Evolutionary conservation across 2,329 filamentous ascomycete species (phyloP).

Genomic region (Alternaria gansuensis): DNA sequence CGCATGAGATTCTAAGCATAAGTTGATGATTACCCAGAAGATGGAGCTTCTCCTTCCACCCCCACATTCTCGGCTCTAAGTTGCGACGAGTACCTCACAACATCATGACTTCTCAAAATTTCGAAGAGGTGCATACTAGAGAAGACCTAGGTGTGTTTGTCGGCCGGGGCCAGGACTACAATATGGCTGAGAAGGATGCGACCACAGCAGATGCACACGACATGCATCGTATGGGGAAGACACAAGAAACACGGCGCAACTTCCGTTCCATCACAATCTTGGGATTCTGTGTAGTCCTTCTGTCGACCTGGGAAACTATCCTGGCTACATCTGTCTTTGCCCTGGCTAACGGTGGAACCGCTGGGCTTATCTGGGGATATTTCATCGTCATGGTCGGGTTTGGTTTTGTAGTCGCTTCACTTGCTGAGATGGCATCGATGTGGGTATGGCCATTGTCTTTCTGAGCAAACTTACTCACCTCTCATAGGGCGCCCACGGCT

Average conservation of each 20-base stretch:
- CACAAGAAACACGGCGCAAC: constrained; percentile 30
- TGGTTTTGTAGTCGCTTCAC: constrained; percentile 33
- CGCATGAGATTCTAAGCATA: background rate
- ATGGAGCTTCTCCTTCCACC: background rate
- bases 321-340: constrained; percentile 27
- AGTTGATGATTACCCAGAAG: background rate
- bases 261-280: constrained; percentile 29
- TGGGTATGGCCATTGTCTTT: constrained; percentile 11
- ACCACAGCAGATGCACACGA: constrained; percentile 30
- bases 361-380: constrained; percentile 44
- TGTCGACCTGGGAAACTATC: constrained; percentile 36
- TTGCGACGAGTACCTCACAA: too few species aligned
- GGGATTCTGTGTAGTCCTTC: constrained; percentile 31
- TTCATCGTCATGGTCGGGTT: constrained; percentile 38
- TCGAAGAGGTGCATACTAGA: background rate
- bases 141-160: background rate
- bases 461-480: background rate
- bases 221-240: constrained; percentile 40
- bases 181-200: constrained; percentile 23
- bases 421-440: constrained; percentile 52
- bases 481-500: constrained; percentile 39
- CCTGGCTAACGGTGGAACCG: constrained; percentile 41
- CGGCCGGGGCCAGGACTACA: background rate
- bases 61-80: background rate
- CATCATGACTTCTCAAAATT: background rate